These are phyloP conservation scores for Ascochyta viciae-villosae DNA, from an alignment of 2,329 filamentous ascomycete species.

Conservation along the genomic window DNA sequence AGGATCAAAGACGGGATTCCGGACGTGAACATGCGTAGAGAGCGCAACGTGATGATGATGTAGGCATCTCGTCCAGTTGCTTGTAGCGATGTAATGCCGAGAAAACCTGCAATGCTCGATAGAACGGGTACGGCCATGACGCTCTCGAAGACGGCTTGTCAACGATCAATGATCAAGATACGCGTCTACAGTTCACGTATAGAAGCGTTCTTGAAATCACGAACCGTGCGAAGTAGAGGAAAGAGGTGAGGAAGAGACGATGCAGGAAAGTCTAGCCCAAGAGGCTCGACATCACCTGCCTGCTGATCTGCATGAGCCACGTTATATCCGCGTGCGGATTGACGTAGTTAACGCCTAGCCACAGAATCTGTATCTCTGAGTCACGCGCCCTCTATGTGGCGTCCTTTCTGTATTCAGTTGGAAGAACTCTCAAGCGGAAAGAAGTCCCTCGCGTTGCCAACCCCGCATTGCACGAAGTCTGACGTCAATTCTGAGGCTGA, in stretches of 20 bases:
- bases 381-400: background rate
- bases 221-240: background rate
- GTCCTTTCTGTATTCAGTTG: background rate
- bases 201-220: background rate
- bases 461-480: background rate
- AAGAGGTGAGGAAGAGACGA: constrained; percentile 17
- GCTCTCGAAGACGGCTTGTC: background rate
- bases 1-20: constrained; percentile 49
- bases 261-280: constrained; percentile 10
- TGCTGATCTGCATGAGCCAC: constrained; percentile 11
- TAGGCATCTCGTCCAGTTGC: constrained; percentile 47
- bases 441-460: background rate
- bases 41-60: constrained; percentile 53
- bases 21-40: constrained; percentile 46
- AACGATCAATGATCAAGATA: background rate
- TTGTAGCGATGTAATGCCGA: constrained; percentile 42
- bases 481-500: constrained; percentile 4
- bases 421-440: background rate
- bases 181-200: constrained; percentile 4
- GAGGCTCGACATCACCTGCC: constrained; percentile 16
- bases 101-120: constrained; percentile 34
- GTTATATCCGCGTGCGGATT: constrained; percentile 15
- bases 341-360: background rate
- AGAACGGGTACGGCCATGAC: constrained; percentile 29
- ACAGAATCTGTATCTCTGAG: background rate